Conservation (phyloP, 208 protist species). For the Crithidia acanthocephali region DNA sequence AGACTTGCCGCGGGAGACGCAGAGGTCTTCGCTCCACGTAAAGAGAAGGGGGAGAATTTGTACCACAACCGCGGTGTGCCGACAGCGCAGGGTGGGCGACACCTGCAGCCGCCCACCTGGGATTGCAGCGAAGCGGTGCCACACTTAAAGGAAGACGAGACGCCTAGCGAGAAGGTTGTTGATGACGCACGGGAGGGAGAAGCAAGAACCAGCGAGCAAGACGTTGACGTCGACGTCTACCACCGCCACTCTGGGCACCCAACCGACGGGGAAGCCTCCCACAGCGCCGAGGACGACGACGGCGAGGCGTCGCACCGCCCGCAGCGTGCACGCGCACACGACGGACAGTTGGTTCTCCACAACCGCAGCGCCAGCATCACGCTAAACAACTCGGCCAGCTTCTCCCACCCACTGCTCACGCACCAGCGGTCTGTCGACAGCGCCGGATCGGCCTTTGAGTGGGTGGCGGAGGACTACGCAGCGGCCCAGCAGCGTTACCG, state of each 20-base stretch:
- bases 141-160: too few species aligned
- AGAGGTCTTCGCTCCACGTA: background rate
- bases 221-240: too few species aligned
- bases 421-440: slow-evolving; percentile 7
- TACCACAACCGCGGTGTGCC: too few species aligned
- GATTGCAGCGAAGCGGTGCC: too few species aligned
- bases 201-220: too few species aligned
- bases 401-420: background rate
- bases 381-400: background rate
- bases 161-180: too few species aligned
- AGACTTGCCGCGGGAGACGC: background rate
- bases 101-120: too few species aligned
- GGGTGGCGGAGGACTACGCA: slow-evolving; percentile 21
- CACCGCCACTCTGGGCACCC: too few species aligned
- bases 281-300: background rate
- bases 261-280: background rate
- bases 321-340: background rate
- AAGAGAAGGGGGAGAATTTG: background rate
- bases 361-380: background rate
- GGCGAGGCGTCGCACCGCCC: background rate
- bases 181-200: too few species aligned
- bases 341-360: background rate
- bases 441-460: slow-evolving; percentile 7
- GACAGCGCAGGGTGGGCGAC: too few species aligned
- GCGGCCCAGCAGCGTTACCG: slow-evolving; percentile 5